Conservation (phyloP, 129 eudicot species). For the Tagetes patula region DNA sequence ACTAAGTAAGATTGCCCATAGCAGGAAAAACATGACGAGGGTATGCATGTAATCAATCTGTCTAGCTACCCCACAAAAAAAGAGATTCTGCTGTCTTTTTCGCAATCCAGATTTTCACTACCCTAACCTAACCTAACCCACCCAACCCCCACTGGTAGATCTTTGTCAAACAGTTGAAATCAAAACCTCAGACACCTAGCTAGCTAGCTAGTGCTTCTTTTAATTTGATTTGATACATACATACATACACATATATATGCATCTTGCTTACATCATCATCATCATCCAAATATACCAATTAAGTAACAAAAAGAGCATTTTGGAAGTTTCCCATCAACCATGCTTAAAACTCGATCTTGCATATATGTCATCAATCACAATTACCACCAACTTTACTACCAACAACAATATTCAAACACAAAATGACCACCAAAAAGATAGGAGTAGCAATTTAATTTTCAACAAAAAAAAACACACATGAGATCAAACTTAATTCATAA, state of each 20-base stretch:
- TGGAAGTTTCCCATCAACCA: constrained; percentile 20
- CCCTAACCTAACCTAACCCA: too few species aligned
- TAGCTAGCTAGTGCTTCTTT: too few species aligned
- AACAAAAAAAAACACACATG: neutral
- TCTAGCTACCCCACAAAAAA: too few species aligned
- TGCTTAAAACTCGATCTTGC: constrained; percentile 6
- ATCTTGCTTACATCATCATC: constrained; percentile 26
- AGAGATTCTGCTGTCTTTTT: too few species aligned
- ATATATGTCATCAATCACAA: constrained; percentile 5
- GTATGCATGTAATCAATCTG: too few species aligned
- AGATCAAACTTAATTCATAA: neutral
- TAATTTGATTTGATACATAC: too few species aligned
- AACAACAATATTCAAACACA: constrained; percentile 4
- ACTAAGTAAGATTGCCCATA: too few species aligned
- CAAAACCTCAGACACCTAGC: too few species aligned
- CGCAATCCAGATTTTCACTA: too few species aligned
- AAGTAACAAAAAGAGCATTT: constrained; percentile 26
- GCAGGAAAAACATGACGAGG: too few species aligned
- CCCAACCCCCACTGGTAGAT: too few species aligned
- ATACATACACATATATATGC: neutral
- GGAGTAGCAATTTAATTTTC: neutral
- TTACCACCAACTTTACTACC: constrained; percentile 12
- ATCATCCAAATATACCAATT: neutral
- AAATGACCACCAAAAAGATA: neutral
- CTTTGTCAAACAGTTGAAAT: too few species aligned